Base-by-base conservation (phyloP, 1,284 basidiomycete genomes). In the Cryptococcus sp. region DNA sequence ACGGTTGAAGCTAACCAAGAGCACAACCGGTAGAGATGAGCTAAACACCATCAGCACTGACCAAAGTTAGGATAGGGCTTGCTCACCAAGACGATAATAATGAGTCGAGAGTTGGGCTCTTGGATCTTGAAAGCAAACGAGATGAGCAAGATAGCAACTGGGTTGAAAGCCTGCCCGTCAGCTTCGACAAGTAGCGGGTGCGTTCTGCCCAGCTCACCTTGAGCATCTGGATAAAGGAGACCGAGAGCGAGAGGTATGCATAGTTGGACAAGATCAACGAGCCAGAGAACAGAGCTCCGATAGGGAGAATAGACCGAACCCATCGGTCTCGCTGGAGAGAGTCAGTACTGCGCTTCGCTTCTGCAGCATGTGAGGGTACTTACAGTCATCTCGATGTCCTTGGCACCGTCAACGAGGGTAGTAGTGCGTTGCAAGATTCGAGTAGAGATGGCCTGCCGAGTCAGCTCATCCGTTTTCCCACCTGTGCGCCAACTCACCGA, bases 171-270 rank as follows among this genome's bases (percentile, higher is more conserved):
- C 86, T 91, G 22, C 14, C 24, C 10, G n/a, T 36, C 11, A 32
- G 16, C 25, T 32, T 25, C 7, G 22, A 19, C 35, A 32, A 7
- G 24, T 36, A n/a, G 23, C 3, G 23, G 3, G 18, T n/a, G 25
- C 24, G 19, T 9, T 6, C 12, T 3, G 26, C 5, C 12, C 28
- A 42, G 57, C 66, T 50, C 50, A 85, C 87, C 82, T 95, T 95
- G 76, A 97, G 85, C 93, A 97, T 97, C 72, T 97, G 93, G 59
- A 97, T 95, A 74, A 93, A 97, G 1, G 87, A 83, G 25, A 97
- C 88, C 55, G 82, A 85, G 48, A 97, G 82, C 54, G 90, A 85
- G 31, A 97, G 83, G 72, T 97, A 97, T 14, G 93, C 91, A 48
- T 88, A 92, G 76, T 97, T 97, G 74, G 85, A 87, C 49, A 94